Conservation (phyloP, 1,284 basidiomycete genomes). For the Cryptococcus sp. region DNA sequence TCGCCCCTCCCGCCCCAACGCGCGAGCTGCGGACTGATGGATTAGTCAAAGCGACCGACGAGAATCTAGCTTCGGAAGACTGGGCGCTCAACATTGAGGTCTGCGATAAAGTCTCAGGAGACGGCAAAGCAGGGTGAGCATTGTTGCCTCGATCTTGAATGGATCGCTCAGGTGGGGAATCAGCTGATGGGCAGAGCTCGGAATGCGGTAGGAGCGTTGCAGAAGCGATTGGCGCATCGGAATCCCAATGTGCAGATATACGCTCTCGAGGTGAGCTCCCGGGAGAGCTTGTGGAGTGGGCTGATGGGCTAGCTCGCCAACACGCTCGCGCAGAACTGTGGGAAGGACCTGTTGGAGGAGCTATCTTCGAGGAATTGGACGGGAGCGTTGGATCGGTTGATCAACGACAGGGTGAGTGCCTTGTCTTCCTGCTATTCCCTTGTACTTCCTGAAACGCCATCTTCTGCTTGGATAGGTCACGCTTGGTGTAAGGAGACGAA, state of each 20-base stretch:
- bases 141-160: constrained; percentile 2
- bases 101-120: constrained; percentile 93
- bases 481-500: too few relatives aligned
- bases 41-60: constrained; percentile 85
- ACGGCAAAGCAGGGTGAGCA: constrained; percentile 72
- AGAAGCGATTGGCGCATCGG: constrained; percentile 87
- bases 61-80: constrained; percentile 88
- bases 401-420: constrained; percentile 77
- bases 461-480: too few relatives aligned
- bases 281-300: background rate
- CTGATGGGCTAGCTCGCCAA: constrained; percentile 59
- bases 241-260: constrained; percentile 97
- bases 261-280: constrained; percentile 57
- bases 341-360: constrained; percentile 73
- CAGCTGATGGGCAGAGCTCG: constrained; percentile 60
- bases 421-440: background rate
- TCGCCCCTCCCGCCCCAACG: background rate
- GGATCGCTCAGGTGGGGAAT: background rate
- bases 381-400: constrained; percentile 73
- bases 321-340: constrained; percentile 86
- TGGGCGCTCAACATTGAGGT: constrained; percentile 93
- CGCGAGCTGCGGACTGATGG: background rate
- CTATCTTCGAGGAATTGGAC: constrained; percentile 87
- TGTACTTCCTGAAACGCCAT: too few relatives aligned
- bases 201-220: constrained; percentile 73